These are phyloP conservation scores for Massarina eburnea DNA, from an alignment of 2,329 filamentous ascomycete species.

Conservation along the genomic window DNA sequence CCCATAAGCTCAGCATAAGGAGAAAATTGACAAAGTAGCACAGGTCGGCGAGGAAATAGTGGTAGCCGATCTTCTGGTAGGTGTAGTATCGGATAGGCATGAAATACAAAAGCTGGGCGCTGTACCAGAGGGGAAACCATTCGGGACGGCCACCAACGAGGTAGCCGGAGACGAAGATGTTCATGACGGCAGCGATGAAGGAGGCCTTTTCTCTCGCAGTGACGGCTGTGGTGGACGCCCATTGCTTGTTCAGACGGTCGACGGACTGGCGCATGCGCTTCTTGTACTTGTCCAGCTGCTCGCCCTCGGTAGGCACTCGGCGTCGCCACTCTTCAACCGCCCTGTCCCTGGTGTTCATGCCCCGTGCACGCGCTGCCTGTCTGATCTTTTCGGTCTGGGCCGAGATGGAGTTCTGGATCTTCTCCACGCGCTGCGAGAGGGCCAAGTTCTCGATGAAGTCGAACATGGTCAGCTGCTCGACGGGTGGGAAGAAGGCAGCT, in stretches of 20 bases:
- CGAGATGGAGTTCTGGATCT: slow-evolving; percentile 79
- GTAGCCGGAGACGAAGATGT: slow-evolving; percentile 96
- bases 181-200: slow-evolving; percentile 94
- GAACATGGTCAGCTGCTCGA: slow-evolving; percentile 88
- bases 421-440: slow-evolving; percentile 86
- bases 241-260: slow-evolving; percentile 80
- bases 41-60: slow-evolving; percentile 91
- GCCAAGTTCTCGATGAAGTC: slow-evolving; percentile 93
- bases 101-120: slow-evolving; percentile 82
- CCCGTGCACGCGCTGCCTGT: slow-evolving; percentile 76
- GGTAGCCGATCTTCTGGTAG: slow-evolving; percentile 84
- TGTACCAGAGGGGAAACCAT: slow-evolving; percentile 93
- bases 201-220: slow-evolving; percentile 90
- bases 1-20: slow-evolving; percentile 79
- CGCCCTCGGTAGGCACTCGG: slow-evolving; percentile 81
- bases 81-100: slow-evolving; percentile 95
- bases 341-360: slow-evolving; percentile 78
- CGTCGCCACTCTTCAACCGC: slow-evolving; percentile 93
- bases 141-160: slow-evolving; percentile 83
- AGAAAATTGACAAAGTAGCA: slow-evolving; percentile 98
- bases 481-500: slow-evolving; percentile 65
- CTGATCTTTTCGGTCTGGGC: slow-evolving; percentile 83
- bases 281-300: slow-evolving; percentile 88
- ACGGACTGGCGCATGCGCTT: slow-evolving; percentile 85
- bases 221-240: slow-evolving; percentile 87